Evolutionary conservation across 352 stramenopile species (phyloP).

Genomic region (Pythium phragmiticola): DNA sequence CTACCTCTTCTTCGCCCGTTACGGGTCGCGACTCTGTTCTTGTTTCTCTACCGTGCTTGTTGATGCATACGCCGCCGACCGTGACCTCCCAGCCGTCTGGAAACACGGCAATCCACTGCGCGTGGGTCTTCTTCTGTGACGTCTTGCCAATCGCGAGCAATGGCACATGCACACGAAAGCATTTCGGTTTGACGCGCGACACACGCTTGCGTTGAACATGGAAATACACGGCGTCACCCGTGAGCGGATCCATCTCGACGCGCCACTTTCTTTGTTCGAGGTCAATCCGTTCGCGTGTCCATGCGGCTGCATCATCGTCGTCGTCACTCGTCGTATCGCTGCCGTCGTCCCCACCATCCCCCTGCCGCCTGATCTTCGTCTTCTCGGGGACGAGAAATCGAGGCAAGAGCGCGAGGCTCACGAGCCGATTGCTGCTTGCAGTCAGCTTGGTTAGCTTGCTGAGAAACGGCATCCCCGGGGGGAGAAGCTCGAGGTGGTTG

Average conservation of each 20-base stretch:
- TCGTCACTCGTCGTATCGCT: not conserved
- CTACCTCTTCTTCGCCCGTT: not conserved
- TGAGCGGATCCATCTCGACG: constrained; percentile 53
- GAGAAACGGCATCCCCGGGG: constrained; percentile 45
- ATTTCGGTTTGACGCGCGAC: constrained; percentile 49
- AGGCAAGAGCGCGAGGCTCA: constrained; percentile 56
- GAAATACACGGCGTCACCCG: constrained; percentile 49
- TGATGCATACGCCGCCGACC: constrained; percentile 20
- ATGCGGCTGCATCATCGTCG: not conserved
- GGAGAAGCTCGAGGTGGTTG: constrained; percentile 63
- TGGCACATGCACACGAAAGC: constrained; percentile 49
- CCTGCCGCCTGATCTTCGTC: not conserved
- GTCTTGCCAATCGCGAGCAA: constrained; percentile 33
- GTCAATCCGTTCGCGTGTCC: constrained; percentile 16
- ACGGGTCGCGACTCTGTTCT: not conserved
- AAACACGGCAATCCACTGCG: constrained; percentile 17
- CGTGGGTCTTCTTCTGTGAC: constrained; percentile 18
- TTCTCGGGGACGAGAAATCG: constrained; percentile 23
- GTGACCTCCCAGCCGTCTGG: constrained; percentile 26
- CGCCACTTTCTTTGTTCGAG: constrained; percentile 53
- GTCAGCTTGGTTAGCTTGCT: constrained; percentile 42
- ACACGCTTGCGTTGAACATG: constrained; percentile 46
- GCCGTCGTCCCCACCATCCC: not conserved
- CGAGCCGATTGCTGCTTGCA: constrained; percentile 56
- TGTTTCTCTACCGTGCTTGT: not conserved